A percentile compares a stretch with the other conserved stretches of the same genome.
Conservation (phyloP, 1,139 yeast genomes). For the Yamadazyma pseudoaaseri region DNA sequence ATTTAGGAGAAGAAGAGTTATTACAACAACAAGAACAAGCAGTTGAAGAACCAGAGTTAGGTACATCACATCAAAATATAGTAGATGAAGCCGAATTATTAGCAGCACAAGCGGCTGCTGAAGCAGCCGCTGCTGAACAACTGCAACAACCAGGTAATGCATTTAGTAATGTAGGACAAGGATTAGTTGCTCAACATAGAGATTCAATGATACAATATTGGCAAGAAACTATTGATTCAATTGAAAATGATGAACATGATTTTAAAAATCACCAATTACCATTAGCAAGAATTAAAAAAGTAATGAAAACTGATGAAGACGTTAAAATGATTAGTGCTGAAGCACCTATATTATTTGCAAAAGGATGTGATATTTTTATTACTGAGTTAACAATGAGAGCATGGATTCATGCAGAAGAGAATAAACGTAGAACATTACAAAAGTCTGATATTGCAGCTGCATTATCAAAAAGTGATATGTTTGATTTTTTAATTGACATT, state of each 20-base stretch:
- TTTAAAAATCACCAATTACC: slow-evolving; percentile 94
- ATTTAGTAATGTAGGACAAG: slow-evolving; percentile 92
- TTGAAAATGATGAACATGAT: slow-evolving; percentile 87
- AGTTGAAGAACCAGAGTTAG: slow-evolving; percentile 9
- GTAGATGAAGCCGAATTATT: slow-evolving; percentile 37
- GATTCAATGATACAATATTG: slow-evolving; percentile 93
- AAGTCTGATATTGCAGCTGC: slow-evolving; percentile 96
- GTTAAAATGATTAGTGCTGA: slow-evolving; percentile 97
- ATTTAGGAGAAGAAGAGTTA: slow-evolving; percentile 14
- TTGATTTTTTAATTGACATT: slow-evolving; percentile 91
- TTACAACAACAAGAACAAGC: slow-evolving; percentile 8
- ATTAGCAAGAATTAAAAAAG: slow-evolving; percentile 89
- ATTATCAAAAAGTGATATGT: slow-evolving; percentile 91
- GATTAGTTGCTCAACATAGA: slow-evolving; percentile 76
- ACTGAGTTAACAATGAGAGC: slow-evolving; percentile 98
- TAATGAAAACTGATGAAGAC: slow-evolving; percentile 97
- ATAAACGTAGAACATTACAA: slow-evolving; percentile 89
- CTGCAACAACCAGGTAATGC: slow-evolving; percentile 61
- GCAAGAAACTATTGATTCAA: slow-evolving; percentile 91
- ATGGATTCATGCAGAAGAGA: slow-evolving; percentile 98
- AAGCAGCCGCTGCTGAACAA: slow-evolving; percentile 48
- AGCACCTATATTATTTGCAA: slow-evolving; percentile 95
- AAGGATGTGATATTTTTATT: slow-evolving; percentile 95
- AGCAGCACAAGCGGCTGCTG: slow-evolving; percentile 51
- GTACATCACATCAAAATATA: slow-evolving; percentile 20